phyloP scores from a whole-genome alignment of 768 basidiomycete genomes.

The Leucosporidium scottii region DNA sequence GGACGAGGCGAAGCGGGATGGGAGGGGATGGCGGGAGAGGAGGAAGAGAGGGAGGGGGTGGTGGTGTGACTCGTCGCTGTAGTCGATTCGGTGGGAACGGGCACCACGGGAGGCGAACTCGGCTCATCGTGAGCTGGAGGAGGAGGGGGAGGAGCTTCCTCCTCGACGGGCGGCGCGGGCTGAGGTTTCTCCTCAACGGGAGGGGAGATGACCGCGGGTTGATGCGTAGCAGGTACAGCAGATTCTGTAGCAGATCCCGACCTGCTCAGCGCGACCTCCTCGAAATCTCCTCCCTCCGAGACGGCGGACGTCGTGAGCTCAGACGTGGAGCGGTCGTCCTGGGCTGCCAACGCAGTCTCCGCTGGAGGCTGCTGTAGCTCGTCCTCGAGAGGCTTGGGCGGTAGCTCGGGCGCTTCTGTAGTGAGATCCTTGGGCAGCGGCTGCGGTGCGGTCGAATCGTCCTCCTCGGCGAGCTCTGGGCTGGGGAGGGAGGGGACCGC shows the following conservation, averaged over 20 bases:
- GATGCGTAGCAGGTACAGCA: no score
- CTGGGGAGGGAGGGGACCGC: no score
- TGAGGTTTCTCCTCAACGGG: neutral
- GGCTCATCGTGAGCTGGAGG: neutral
- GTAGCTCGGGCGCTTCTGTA: neutral
- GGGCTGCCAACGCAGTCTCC: neutral
- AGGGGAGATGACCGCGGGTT: no score
- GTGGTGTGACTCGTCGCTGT: neutral
- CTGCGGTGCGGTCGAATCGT: neutral
- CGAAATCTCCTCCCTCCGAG: neutral
- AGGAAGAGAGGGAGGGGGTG: neutral
- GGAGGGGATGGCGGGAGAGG: constrained; percentile 1
- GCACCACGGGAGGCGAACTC: neutral
- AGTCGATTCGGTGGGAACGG: neutral
- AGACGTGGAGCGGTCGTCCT: neutral
- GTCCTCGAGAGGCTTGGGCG: neutral
- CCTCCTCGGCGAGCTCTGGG: neutral
- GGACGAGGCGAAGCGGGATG: neutral
- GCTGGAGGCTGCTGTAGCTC: neutral
- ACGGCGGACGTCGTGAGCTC: neutral
- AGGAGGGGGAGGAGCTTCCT: neutral
- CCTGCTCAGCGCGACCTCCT: neutral
- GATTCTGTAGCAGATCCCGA: neutral
- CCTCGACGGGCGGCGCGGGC: neutral
- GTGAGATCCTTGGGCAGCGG: neutral